Conservation (phyloP, 1,284 basidiomycete genomes). For the Pterula multifida region DNA sequence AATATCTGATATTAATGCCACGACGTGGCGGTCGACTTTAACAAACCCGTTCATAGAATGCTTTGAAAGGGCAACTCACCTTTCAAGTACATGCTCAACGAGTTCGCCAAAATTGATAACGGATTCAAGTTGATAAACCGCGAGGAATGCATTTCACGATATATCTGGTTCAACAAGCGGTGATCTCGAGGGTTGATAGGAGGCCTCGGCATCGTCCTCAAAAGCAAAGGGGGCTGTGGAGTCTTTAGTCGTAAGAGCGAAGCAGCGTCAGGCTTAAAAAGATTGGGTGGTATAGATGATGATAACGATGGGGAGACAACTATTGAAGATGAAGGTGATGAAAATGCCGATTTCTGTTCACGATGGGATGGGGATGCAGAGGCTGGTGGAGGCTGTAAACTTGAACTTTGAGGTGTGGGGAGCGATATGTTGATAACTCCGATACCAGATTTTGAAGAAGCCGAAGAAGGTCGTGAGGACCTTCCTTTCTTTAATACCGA, state of each 20-base stretch:
- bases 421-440: too few relatives aligned
- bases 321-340: neutral
- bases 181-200: conserved; percentile 56
- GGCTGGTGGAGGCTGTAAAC: neutral
- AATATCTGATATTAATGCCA: too few relatives aligned
- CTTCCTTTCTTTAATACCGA: neutral
- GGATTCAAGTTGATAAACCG: conserved; percentile 57
- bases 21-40: too few relatives aligned
- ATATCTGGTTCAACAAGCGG: conserved; percentile 47
- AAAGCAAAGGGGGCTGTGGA: neutral
- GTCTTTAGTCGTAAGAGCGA: neutral
- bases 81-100: conserved; percentile 44
- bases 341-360: neutral
- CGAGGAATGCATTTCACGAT: conserved; percentile 50
- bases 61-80: too few relatives aligned
- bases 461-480: neutral
- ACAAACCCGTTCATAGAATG: too few relatives aligned
- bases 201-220: conserved; percentile 19
- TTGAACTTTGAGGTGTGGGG: neutral
- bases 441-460: neutral
- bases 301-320: neutral
- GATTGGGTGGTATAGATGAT: neutral
- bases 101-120: conserved; percentile 45
- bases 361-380: neutral
- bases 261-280: neutral